phyloP scores from a whole-genome alignment of 2,329 filamentous ascomycete species.

The Thielaviopsis ethacetica region DNA sequence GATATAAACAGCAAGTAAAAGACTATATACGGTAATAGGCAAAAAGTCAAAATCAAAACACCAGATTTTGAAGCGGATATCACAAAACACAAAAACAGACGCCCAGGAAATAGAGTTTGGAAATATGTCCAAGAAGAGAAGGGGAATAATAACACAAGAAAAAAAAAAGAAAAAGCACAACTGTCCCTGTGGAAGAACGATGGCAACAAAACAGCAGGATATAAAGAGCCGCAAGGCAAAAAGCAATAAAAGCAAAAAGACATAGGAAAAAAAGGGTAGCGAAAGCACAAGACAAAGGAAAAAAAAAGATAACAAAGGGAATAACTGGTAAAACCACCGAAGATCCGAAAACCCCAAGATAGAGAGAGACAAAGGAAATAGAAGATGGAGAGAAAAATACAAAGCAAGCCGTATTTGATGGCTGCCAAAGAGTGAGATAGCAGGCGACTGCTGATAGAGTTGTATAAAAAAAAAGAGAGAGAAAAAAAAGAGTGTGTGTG shows the following conservation, averaged over 20 bases:
- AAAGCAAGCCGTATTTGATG: neutral
- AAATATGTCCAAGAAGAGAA: constrained; percentile 2
- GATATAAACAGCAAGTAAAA: neutral
- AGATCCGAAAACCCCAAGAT: neutral
- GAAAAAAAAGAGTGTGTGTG: neutral
- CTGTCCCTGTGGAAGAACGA: neutral
- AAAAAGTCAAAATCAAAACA: neutral
- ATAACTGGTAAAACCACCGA: neutral
- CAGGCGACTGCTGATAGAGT: constrained; percentile 3
- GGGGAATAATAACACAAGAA: neutral
- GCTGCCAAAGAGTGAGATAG: neutral
- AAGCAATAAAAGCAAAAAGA: neutral
- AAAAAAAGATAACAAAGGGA: neutral
- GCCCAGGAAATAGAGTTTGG: neutral
- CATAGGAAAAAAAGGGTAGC: neutral
- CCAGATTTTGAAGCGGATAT: constrained; percentile 3
- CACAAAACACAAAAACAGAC: neutral
- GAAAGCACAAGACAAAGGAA: neutral
- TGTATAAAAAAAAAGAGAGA: constrained; percentile 2
- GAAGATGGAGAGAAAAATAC: neutral
- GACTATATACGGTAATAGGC: neutral
- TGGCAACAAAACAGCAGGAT: neutral
- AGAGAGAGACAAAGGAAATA: neutral
- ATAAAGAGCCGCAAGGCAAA: neutral
- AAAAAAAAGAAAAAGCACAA: neutral